Conservation (phyloP, 2,329 filamentous ascomycete species). For the Claviceps africana region DNA sequence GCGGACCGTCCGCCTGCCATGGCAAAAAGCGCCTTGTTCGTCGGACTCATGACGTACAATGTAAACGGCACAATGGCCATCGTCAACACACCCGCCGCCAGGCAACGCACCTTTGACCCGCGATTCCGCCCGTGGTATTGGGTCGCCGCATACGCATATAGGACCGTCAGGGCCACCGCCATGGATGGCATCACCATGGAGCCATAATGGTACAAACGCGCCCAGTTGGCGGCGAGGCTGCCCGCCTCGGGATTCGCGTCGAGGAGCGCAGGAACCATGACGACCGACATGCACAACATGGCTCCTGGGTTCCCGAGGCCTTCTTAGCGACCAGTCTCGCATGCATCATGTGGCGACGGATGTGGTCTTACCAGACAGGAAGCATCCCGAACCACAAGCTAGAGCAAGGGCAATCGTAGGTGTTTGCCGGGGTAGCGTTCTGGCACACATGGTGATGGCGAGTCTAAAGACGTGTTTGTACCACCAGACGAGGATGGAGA, state of each 20-base stretch:
- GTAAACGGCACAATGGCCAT: slow-evolving; percentile 5
- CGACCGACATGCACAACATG: slow-evolving; percentile 4
- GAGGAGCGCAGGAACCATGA: slow-evolving; percentile 4
- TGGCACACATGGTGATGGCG: background rate
- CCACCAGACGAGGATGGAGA: background rate
- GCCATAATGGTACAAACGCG: slow-evolving; percentile 7
- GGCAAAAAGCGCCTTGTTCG: slow-evolving; percentile 3
- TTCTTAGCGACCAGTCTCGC: background rate
- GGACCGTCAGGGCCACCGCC: background rate
- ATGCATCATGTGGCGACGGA: too few relatives aligned
- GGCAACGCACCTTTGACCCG: background rate
- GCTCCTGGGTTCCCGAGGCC: background rate
- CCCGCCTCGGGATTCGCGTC: slow-evolving; percentile 1
- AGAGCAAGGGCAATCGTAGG: background rate
- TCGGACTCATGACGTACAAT: slow-evolving; percentile 1
- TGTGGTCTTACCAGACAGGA: slow-evolving; percentile 3
- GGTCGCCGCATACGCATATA: background rate
- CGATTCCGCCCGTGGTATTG: background rate
- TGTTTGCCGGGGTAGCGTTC: background rate
- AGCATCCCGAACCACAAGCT: background rate
- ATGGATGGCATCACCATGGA: slow-evolving; percentile 2
- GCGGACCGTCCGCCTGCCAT: background rate
- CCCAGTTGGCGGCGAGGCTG: slow-evolving; percentile 1
- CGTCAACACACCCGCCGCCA: background rate
- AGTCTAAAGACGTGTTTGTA: too few relatives aligned